phyloP scores from a whole-genome alignment of 352 stramenopile genomes.

The Globisporangium barbulae region DNA sequence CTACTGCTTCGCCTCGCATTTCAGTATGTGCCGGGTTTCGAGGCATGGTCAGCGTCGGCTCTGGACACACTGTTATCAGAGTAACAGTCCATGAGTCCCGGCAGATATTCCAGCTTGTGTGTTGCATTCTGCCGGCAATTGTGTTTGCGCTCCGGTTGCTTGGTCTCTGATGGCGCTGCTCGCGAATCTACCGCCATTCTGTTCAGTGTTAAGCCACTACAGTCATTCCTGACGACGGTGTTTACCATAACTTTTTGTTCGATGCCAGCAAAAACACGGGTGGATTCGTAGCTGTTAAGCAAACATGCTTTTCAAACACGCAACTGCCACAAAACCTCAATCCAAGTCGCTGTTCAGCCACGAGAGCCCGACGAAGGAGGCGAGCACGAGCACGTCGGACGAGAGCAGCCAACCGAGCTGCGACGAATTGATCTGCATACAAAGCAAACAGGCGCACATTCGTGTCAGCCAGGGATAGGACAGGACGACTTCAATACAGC shows the following conservation, averaged over 20 bases:
- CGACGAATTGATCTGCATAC: conserved; percentile 45
- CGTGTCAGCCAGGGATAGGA: background rate
- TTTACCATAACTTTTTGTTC: background rate
- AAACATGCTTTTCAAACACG: background rate
- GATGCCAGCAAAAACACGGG: background rate
- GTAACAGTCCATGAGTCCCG: too few relatives aligned
- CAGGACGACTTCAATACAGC: background rate
- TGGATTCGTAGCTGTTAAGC: background rate
- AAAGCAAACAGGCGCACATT: background rate
- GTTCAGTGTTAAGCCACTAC: background rate
- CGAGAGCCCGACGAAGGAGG: conserved; percentile 50
- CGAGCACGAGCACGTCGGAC: conserved; percentile 58
- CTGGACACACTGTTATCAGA: too few relatives aligned
- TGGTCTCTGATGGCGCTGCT: too few relatives aligned
- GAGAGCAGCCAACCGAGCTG: conserved; percentile 62
- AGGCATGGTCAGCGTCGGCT: too few relatives aligned
- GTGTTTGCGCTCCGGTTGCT: too few relatives aligned
- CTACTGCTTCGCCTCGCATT: too few relatives aligned
- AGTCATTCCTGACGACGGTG: background rate
- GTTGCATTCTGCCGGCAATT: too few relatives aligned
- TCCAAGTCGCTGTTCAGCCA: conserved; percentile 32
- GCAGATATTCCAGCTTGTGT: too few relatives aligned
- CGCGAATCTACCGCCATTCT: background rate
- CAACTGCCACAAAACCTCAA: conserved; percentile 3
- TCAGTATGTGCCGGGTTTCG: too few relatives aligned